Conservation (phyloP, 2,329 filamentous ascomycete genomes). For the Diplocarpon rosae region DNA sequence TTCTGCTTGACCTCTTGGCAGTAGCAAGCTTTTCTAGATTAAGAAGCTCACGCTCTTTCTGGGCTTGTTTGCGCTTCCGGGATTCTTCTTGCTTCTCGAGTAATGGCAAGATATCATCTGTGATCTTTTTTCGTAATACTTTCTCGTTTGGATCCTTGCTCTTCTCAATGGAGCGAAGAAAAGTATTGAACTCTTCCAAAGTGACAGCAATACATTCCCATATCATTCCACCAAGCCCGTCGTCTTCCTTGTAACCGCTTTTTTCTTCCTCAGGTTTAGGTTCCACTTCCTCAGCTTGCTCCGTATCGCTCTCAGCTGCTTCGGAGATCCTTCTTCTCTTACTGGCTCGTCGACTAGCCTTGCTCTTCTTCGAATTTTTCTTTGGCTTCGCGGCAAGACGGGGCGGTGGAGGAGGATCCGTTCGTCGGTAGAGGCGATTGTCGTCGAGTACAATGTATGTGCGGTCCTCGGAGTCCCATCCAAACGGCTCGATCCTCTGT, state of each 20-base stretch:
- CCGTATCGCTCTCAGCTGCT: conserved; percentile 28
- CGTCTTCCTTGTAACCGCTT: conserved; percentile 36
- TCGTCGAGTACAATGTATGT: conserved; percentile 89
- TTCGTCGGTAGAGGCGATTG: conserved; percentile 80
- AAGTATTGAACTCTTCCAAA: conserved; percentile 61
- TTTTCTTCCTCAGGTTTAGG: conserved; percentile 30
- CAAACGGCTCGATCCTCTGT: conserved; percentile 67
- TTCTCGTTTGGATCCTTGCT: conserved; percentile 81
- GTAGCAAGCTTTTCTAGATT: conserved; percentile 81
- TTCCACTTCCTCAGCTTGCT: conserved; percentile 31
- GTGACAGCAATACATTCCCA: conserved; percentile 91
- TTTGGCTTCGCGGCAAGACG: conserved; percentile 47
- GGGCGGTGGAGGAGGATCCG: conserved; percentile 56
- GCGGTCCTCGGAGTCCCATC: conserved; percentile 80
- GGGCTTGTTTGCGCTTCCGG: conserved; percentile 56
- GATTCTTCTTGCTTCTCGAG: conserved; percentile 69
- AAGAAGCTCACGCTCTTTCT: conserved; percentile 67
- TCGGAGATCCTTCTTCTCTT: conserved; percentile 58
- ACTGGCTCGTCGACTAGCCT: conserved; percentile 52
- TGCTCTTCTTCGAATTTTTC: conserved; percentile 55
- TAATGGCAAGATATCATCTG: conserved; percentile 71
- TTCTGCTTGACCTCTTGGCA: conserved; percentile 84
- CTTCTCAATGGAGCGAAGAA: conserved; percentile 61
- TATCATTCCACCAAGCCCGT: conserved; percentile 62
- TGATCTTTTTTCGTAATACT: conserved; percentile 57